Base-by-base conservation (phyloP, 1,284 basidiomycete genomes). In the Microbotryum intermedium region DNA sequence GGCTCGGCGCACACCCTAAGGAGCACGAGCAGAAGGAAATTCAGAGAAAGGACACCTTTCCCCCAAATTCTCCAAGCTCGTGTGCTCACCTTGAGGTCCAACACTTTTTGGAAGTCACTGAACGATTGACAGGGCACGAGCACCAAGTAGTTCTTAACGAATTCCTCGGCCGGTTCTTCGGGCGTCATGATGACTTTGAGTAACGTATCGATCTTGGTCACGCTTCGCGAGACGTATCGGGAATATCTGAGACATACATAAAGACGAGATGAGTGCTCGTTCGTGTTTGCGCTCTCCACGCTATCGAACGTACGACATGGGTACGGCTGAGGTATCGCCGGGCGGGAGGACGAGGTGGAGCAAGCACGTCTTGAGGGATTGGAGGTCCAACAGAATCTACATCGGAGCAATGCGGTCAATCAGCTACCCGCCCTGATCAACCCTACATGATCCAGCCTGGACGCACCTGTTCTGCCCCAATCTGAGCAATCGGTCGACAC, bases 81-180 rank as follows among this genome's bases (percentile, higher is more conserved):
- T 5, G 18, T 49, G 21, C 69, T 23, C 16, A 68, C 72, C 73
- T 95, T 97, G 58, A 98, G 82, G 73, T 98, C 94, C 28, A 98
- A 82, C 44, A 88, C 90, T 82, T 99, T 99, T 79, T 98, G 95
- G 77, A 97, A 97, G 75, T 97, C 95, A 28, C 86, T 87, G 74
- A 92, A 92, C 1, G 89, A 91, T 18, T 86, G 84, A 75, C 95
- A 92, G 25, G 89, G 90, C 62, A 97, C 88, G 57, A 94, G 80
- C 26, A 95, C 80, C 13, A 89, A 90, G 72, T 97, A 95, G 72
- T 94, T 94, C 59, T 92, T 80, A 59, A 97, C 90, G 72, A 97
- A 97, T 4, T 87, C 90, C 74, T 92, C 88, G 0, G 87, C 78
- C n/a, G 91, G 89, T 69, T 92, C 88, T 84, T 91, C 87, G 1